These are phyloP conservation scores for Penicillium pancosmium DNA, from an alignment of 495 filamentous ascomycete species.

Conservation along the genomic window DNA sequence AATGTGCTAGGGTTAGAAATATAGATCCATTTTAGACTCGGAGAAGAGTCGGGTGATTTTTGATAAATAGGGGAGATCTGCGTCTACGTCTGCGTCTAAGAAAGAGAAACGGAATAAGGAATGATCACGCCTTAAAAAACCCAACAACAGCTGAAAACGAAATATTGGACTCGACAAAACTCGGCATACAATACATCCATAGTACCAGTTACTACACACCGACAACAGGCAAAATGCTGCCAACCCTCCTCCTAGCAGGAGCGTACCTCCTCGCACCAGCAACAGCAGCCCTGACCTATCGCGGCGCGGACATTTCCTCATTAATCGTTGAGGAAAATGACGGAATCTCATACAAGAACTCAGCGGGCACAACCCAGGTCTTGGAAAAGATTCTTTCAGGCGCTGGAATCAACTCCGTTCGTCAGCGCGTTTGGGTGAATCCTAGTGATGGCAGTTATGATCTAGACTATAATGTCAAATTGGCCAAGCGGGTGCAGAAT, in stretches of 20 bases:
- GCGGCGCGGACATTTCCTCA: slow-evolving; percentile 76
- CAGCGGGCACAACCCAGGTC: slow-evolving; percentile 51
- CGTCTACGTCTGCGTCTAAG: no score
- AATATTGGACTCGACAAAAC: no score
- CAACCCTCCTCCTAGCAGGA: slow-evolving; percentile 25
- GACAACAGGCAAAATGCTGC: slow-evolving; percentile 20
- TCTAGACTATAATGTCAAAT: slow-evolving; percentile 67
- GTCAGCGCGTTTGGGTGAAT: slow-evolving; percentile 75
- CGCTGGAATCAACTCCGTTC: slow-evolving; percentile 69
- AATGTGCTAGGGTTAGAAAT: not conserved
- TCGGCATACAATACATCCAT: no score
- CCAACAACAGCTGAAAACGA: no score
- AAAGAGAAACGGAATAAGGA: no score
- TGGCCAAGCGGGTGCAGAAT: slow-evolving; percentile 65
- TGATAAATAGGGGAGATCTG: no score
- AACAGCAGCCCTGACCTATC: slow-evolving; percentile 58
- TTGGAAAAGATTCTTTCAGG: slow-evolving; percentile 66
- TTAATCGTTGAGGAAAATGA: slow-evolving; percentile 63
- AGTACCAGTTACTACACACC: not conserved
- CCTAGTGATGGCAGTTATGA: slow-evolving; percentile 66
- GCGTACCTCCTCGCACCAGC: slow-evolving; percentile 26
- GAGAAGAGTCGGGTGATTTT: no score
- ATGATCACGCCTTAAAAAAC: no score
- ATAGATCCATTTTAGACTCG: not conserved
- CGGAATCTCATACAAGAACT: slow-evolving; percentile 62